Percentiles rank a stretch among this genome's conserved stretches.
These are phyloP conservation scores for Taphrina betulina DNA, from an alignment of 1,139 yeast genomes.

Conservation along the genomic window DNA sequence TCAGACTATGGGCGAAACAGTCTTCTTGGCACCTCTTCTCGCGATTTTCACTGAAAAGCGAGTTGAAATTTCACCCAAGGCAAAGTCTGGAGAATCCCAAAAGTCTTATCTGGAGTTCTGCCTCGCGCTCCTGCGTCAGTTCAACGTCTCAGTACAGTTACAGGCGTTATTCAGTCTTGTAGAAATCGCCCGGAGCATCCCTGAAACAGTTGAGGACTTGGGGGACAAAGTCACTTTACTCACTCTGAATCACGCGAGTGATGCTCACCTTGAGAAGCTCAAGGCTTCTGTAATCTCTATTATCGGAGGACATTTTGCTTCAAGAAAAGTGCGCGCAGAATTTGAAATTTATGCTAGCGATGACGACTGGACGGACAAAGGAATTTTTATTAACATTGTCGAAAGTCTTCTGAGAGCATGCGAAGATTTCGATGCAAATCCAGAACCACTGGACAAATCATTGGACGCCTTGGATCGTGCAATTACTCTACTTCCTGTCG, in stretches of 20 bases:
- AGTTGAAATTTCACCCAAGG: conserved; percentile 61
- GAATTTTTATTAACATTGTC: conserved; percentile 11
- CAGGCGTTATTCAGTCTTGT: conserved; percentile 13
- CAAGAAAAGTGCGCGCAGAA: conserved; percentile 27
- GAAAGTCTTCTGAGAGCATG: conserved; percentile 15
- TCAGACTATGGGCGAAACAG: conserved; percentile 67
- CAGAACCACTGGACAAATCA: conserved; percentile 15
- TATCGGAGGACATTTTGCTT: conserved; percentile 19
- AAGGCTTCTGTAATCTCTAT: conserved; percentile 10
- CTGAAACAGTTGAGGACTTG: neutral
- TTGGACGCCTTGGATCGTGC: conserved; percentile 32
- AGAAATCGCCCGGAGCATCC: conserved; percentile 20
- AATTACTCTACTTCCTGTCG: conserved; percentile 31
- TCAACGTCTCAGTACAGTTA: conserved; percentile 11
- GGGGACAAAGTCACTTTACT: neutral
- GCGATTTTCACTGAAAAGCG: conserved; percentile 72
- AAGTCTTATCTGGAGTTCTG: conserved; percentile 55
- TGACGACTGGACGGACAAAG: conserved; percentile 8
- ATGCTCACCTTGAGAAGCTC: neutral
- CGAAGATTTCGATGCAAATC: conserved; percentile 8
- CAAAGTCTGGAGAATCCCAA: conserved; percentile 45
- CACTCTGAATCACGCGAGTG: neutral
- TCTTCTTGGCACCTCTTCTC: conserved; percentile 68
- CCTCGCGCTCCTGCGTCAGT: conserved; percentile 26
- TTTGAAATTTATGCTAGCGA: conserved; percentile 14